Conservation (phyloP, 2,329 filamentous ascomycete species). For the Juglanconis juglandina region DNA sequence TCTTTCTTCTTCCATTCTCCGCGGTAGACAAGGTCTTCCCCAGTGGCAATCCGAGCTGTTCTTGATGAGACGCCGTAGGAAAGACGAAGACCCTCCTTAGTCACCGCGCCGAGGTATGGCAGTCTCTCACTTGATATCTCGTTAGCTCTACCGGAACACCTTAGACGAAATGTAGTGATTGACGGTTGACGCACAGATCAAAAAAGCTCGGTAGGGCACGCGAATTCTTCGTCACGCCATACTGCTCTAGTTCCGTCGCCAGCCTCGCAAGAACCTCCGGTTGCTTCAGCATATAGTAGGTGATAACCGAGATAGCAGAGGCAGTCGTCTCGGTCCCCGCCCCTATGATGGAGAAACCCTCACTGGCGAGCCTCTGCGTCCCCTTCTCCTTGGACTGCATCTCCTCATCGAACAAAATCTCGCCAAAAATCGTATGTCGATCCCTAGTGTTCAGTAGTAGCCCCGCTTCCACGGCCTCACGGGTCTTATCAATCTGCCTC, state of each 20-base stretch:
- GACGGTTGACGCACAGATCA: background rate
- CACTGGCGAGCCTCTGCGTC: conserved; percentile 26
- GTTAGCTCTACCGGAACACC: conserved; percentile 10
- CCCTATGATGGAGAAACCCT: conserved; percentile 28
- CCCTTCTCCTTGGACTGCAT: conserved; percentile 29
- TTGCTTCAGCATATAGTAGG: conserved; percentile 19
- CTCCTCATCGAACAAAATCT: conserved; percentile 24
- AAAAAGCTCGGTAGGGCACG: background rate
- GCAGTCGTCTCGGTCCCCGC: conserved; percentile 24
- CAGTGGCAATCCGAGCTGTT: conserved; percentile 16
- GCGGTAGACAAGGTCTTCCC: conserved; percentile 11
- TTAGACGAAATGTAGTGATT: background rate
- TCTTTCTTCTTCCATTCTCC: conserved; percentile 4
- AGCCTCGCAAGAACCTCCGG: conserved; percentile 4
- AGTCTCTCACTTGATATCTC: conserved; percentile 22
- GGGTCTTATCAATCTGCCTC: conserved; percentile 33
- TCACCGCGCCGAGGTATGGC: conserved; percentile 23
- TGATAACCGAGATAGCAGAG: conserved; percentile 20
- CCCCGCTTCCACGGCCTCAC: conserved; percentile 19
- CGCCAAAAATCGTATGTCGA: conserved; percentile 30
- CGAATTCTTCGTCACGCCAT: conserved; percentile 25
- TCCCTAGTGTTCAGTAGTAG: conserved; percentile 26
- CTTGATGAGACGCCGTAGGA: conserved; percentile 20
- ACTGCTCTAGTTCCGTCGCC: conserved; percentile 34
- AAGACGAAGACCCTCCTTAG: conserved; percentile 23